Base-by-base conservation (phyloP, 805 yeast genomes). In the Teunomyces lycoperdinae region DNA sequence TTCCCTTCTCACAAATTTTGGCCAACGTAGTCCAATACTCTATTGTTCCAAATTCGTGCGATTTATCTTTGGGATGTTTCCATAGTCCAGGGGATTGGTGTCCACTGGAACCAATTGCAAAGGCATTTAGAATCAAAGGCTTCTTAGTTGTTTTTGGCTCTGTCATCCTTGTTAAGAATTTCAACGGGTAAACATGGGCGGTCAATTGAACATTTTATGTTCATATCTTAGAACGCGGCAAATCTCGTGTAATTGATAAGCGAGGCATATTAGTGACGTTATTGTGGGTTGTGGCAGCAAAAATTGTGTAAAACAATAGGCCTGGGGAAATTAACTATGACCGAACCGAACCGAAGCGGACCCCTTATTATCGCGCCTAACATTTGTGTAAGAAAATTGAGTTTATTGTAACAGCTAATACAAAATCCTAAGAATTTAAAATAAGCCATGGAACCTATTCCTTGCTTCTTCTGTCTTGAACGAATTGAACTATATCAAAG, bases 21-120 rank as follows among this genome's bases (percentile, higher is more conserved):
- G 46, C 46, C 24, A 43, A 35, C 14, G 27, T 34, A 32, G 46
- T 43, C 46, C 46, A 43, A 24, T 43, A 43, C 29, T 43, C 42
- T 11, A 43, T 43, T 10, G 46, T 43, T 13, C 29, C 38, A 29
- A 33, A 43, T 11, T 43, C 24, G 29, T 29, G 17, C n/a, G 42
- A 34, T 26, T 43, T 34, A 20, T 43, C 46, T 1, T 35, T 27
- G 8, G 46, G 46, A 7, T 43, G 42, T 9, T 43, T 43, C 46
- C 46, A 43, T 9, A 43, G 32, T 9, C 46, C 46, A 6, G 46
- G 46, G 9, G 42, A 24, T 26, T 43, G 46, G 17, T 33, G 39
- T 24, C 46, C 46, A 9, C 33, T 24, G n/a, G 30, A 28, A 11
- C 42, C 46, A 42, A 43, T 43, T 11, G 40, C 46, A 29, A 43